phyloP scores from a whole-genome alignment of 2,329 filamentous ascomycete species.

The Pestalotiopsis sp. region DNA sequence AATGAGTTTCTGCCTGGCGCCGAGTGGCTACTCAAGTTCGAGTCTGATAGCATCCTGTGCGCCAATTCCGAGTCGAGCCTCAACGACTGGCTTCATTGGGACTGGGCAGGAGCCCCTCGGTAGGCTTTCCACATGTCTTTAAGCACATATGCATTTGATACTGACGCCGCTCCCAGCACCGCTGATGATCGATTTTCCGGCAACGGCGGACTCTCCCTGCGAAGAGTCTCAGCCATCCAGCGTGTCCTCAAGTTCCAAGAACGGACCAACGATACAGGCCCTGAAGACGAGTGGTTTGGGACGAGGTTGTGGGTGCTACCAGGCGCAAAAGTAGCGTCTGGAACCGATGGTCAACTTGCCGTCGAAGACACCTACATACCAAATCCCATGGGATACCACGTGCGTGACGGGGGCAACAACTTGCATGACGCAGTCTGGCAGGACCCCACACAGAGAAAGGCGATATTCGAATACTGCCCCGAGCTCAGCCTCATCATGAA shows the following conservation, averaged over 20 bases:
- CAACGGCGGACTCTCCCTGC: conserved; percentile 57
- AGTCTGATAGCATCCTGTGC: conserved; percentile 59
- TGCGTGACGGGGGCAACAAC: conserved; percentile 44
- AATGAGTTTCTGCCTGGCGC: conserved; percentile 51
- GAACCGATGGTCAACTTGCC: conserved; percentile 44
- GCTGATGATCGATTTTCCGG: conserved; percentile 49
- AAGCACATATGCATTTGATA: neutral
- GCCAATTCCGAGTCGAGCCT: conserved; percentile 54
- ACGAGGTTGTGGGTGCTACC: conserved; percentile 50
- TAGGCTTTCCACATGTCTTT: conserved; percentile 26
- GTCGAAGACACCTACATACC: conserved; percentile 53
- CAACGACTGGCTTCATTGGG: conserved; percentile 57
- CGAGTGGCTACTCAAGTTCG: conserved; percentile 58
- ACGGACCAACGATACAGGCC: conserved; percentile 51
- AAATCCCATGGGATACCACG: conserved; percentile 58
- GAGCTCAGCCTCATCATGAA: conserved; percentile 58
- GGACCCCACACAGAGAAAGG: conserved; percentile 42
- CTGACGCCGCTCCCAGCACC: conserved; percentile 28
- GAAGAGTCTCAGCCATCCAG: conserved; percentile 53
- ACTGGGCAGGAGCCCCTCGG: conserved; percentile 57
- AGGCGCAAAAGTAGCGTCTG: conserved; percentile 48
- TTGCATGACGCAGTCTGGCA: conserved; percentile 51
- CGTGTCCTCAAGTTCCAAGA: conserved; percentile 51
- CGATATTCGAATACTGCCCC: conserved; percentile 59
- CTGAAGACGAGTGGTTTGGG: conserved; percentile 61